Evolutionary conservation across 2,329 filamentous ascomycete genomes (phyloP), one percentile per base, ranked within the genome.

Genomic region (Fusarium coffeatum): DNA sequence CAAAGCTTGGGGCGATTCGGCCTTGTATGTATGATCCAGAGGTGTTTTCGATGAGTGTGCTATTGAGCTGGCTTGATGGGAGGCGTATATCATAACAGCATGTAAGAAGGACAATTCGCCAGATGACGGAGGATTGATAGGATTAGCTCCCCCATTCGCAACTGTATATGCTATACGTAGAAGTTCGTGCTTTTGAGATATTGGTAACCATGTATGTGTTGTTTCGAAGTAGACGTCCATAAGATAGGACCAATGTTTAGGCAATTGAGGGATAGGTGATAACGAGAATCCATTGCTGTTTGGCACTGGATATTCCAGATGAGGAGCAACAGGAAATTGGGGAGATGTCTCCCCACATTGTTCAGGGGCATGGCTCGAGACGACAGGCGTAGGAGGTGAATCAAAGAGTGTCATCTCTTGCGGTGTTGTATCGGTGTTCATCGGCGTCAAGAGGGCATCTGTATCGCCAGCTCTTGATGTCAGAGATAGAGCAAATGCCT

Each of bases 131-230:
- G 23, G 13, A 22, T 16, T 37, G 3, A 9, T 5, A 11, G 48
- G 8, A 0, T 18, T n/a, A 8, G 23, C 9, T 1, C 34, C 7
- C 0, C 1, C 20, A 2, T 43, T 55, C 0, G 23, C 37, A 6
- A 43, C 7, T 6, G 42, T 64, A 8, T 63, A 64, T 0, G 60
- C 60, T n/a, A 37, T 16, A 1, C 60, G 60, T 6, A 64, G 7
- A 3, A 64, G 58, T 10, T 64, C 58, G 4, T 64, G 60, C 2
- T 64, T 64, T 2, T 64, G 60, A 1, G 60, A 56, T 8, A 63
- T 56, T 0, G 60, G 60, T 8, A 64, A 27, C 60, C 60, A 64
- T 10, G 42, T 48, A 23, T 64, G 49, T 0, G 60, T 63, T 0
- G 60, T 63, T 15, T 64, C 60, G 1, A 64, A 63, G 37, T 64